Percentiles rank a stretch among this genome's conserved stretches.
Evolutionary conservation across 1,284 basidiomycete genomes (phyloP).

Genomic region (Rhodotorula sp.): DNA sequence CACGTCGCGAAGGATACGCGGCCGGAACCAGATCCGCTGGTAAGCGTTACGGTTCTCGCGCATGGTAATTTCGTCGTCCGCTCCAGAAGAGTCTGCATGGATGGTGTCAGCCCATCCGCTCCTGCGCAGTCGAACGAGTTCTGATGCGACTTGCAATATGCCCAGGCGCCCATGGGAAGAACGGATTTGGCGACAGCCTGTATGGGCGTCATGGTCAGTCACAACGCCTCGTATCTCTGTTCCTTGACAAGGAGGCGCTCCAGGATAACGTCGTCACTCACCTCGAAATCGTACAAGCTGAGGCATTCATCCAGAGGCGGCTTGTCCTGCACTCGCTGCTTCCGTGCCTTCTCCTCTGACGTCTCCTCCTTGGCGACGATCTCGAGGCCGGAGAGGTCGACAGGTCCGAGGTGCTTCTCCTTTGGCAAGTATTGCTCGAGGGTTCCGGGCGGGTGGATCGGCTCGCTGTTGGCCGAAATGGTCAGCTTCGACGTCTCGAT

Average conservation of each 20-base stretch:
- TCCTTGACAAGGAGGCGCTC: too few relatives aligned
- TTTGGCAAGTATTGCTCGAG: conserved; percentile 75
- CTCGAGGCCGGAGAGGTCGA: conserved; percentile 64
- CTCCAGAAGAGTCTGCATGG: conserved; percentile 54
- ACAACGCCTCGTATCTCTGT: conserved; percentile 7
- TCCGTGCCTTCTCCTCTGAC: conserved; percentile 62
- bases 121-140: too few relatives aligned
- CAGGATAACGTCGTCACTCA: conserved; percentile 44
- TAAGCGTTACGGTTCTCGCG: conserved; percentile 86
- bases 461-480: conserved; percentile 49
- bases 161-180: conserved; percentile 79
- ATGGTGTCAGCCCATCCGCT: too few relatives aligned
- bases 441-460: conserved; percentile 77
- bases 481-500: background rate
- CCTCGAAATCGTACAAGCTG: conserved; percentile 88
- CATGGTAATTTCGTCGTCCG: conserved; percentile 49
- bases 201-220: too few relatives aligned
- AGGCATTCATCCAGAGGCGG: conserved; percentile 74
- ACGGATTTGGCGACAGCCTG: conserved; percentile 69
- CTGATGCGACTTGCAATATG: conserved; percentile 64
- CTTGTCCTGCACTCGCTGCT: conserved; percentile 51
- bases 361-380: conserved; percentile 55
- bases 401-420: conserved; percentile 70
- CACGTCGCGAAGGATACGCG: conserved; percentile 80
- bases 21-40: conserved; percentile 85